Conservation (phyloP, 2,329 filamentous ascomycete species). For the Colletotrichum orbiculare region DNA sequence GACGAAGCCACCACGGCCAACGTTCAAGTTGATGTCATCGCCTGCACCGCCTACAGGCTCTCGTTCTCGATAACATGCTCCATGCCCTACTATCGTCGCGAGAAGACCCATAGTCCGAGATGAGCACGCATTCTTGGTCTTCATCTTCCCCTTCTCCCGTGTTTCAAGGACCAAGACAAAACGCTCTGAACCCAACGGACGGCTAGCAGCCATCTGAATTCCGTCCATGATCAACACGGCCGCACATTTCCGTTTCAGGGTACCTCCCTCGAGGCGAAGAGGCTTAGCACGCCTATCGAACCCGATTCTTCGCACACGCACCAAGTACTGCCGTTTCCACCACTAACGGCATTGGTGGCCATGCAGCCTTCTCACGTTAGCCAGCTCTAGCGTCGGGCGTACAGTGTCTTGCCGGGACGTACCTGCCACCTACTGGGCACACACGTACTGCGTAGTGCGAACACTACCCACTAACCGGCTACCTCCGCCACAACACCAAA, state of each 20-base stretch:
- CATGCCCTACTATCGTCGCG: neutral
- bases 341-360: constrained; percentile 12
- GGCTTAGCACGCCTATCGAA: constrained; percentile 20
- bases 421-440: neutral
- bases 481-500: too few relatives aligned
- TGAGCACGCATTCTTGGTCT: neutral
- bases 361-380: constrained; percentile 3
- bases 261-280: constrained; percentile 18
- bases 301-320: neutral
- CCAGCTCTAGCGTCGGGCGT: constrained; percentile 24
- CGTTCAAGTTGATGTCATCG: constrained; percentile 13
- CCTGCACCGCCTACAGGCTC: constrained; percentile 2
- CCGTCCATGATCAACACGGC: constrained; percentile 16
- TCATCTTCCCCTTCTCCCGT: constrained; percentile 11
- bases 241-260: constrained; percentile 25
- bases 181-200: constrained; percentile 29
- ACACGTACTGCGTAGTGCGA: neutral
- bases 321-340: constrained; percentile 9
- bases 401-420: constrained; percentile 25
- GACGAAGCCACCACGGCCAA: constrained; percentile 10
- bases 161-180: constrained; percentile 36
- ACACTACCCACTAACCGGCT: neutral
- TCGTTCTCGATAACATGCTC: neutral
- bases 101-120: too few relatives aligned
- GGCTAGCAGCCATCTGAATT: constrained; percentile 20